A percentile compares a stretch with the other conserved stretches of the same genome.
Evolutionary conservation across 768 basidiomycete species (phyloP).

Genomic region (Lactarius indigo): DNA sequence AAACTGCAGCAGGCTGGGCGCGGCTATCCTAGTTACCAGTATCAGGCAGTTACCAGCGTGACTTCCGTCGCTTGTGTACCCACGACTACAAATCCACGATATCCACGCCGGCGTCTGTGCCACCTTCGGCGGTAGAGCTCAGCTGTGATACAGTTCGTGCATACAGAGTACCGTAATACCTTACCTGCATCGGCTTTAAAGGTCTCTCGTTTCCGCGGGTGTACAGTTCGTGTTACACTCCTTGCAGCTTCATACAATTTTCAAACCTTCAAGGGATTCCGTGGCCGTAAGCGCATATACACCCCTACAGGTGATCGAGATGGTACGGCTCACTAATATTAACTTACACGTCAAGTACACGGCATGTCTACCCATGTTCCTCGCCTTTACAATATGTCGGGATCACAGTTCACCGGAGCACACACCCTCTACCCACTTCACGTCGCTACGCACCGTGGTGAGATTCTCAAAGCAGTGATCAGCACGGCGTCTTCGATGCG

Average conservation of each 20-base stretch:
- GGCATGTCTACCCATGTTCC: neutral
- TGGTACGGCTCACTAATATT: no score
- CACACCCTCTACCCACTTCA: slow-evolving; percentile 76
- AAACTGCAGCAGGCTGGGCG: neutral
- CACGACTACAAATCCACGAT: neutral
- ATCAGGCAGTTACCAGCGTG: neutral
- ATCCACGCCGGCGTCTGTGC: neutral
- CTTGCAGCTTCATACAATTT: neutral
- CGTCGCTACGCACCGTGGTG: slow-evolving; percentile 80
- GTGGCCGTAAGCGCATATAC: neutral
- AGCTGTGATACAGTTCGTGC: neutral
- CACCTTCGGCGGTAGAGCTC: neutral
- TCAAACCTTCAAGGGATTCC: neutral
- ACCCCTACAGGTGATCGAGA: neutral
- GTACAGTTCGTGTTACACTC: neutral
- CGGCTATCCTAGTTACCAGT: neutral
- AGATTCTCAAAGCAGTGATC: slow-evolving; percentile 85
- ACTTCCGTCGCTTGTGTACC: neutral
- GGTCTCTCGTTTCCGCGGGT: neutral
- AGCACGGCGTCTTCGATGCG: slow-evolving; percentile 91
- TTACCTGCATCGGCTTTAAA: no score
- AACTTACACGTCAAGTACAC: neutral
- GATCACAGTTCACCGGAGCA: slow-evolving; percentile 61
- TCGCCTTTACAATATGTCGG: neutral
- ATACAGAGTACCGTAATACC: no score